A percentile compares a stretch with the other conserved stretches of the same genome.
phyloP scores from a whole-genome alignment of 352 stramenopile species.

The Phytophthora agathidicida region DNA sequence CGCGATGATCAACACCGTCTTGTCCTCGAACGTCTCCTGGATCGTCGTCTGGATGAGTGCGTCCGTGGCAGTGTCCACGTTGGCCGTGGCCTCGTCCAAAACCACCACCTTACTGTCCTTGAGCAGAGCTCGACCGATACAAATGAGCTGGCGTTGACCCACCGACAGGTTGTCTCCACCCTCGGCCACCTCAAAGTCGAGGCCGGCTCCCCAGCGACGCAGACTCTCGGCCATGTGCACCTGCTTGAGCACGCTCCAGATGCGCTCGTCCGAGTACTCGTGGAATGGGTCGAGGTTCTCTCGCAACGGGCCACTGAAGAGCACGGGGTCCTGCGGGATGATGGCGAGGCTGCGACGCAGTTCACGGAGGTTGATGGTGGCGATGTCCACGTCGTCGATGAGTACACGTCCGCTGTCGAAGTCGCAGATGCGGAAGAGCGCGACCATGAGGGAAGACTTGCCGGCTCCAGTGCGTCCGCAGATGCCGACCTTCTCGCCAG shows the following conservation, averaged over 20 bases:
- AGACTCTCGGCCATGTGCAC: slow-evolving; percentile 76
- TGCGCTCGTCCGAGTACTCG: slow-evolving; percentile 67
- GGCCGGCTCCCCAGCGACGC: slow-evolving; percentile 41
- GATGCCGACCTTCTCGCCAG: slow-evolving; percentile 60
- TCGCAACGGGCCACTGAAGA: slow-evolving; percentile 90
- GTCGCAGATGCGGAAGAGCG: slow-evolving; percentile 52
- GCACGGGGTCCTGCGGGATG: slow-evolving; percentile 86
- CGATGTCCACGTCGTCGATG: slow-evolving; percentile 89
- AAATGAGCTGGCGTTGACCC: slow-evolving; percentile 95
- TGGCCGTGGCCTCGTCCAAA: slow-evolving; percentile 96
- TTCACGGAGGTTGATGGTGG: slow-evolving; percentile 40
- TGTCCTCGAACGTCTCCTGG: no score
- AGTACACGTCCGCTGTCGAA: slow-evolving; percentile 70
- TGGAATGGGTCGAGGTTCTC: slow-evolving; percentile 94
- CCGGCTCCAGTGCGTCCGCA: slow-evolving; percentile 49
- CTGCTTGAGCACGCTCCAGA: slow-evolving; percentile 67
- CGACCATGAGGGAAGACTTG: slow-evolving; percentile 49
- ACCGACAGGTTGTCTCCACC: slow-evolving; percentile 93
- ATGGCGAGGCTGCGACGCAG: slow-evolving; percentile 44
- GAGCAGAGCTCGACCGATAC: slow-evolving; percentile 94
- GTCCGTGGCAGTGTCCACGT: slow-evolving; percentile 75
- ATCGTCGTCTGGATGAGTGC: slow-evolving; percentile 65
- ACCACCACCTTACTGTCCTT: slow-evolving; percentile 91
- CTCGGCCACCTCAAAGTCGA: slow-evolving; percentile 92
- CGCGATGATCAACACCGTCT: no score